phyloP scores from a whole-genome alignment of 805 yeast species.

The Saccharomycopsis guyanensis region DNA sequence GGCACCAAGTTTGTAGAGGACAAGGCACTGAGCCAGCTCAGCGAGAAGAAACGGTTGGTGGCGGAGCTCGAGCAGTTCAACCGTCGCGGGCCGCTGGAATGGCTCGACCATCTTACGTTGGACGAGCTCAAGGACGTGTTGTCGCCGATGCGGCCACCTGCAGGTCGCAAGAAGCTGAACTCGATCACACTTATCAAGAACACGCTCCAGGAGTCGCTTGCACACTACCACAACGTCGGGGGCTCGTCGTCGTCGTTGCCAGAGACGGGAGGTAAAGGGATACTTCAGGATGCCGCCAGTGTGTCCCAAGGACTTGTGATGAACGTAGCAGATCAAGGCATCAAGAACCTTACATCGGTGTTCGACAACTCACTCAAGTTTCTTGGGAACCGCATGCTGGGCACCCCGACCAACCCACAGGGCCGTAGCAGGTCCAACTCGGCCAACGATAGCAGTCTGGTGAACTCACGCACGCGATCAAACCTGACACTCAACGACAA shows the following conservation, averaged over 20 bases:
- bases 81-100: slow-evolving; percentile 6
- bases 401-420: neutral
- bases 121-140: slow-evolving; percentile 10
- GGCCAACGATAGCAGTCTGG: slow-evolving; percentile 2
- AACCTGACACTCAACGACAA: slow-evolving; percentile 6
- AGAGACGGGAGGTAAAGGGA: neutral
- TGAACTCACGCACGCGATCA: slow-evolving; percentile 10
- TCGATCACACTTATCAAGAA: slow-evolving; percentile 15
- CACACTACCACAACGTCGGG: slow-evolving; percentile 7
- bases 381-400: slow-evolving; percentile 14
- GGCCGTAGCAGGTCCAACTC: slow-evolving; percentile 15
- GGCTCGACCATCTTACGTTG: slow-evolving; percentile 6
- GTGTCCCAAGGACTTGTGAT: slow-evolving; percentile 13
- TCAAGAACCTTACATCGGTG: slow-evolving; percentile 11
- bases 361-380: slow-evolving; percentile 19
- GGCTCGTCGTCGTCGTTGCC: neutral
- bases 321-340: slow-evolving; percentile 19
- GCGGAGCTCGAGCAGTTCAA: slow-evolving; percentile 10
- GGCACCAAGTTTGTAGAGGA: neutral
- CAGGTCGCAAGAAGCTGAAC: slow-evolving; percentile 10
- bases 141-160: neutral
- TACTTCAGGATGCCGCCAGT: neutral
- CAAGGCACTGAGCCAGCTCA: neutral
- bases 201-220: slow-evolving; percentile 14
- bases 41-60: neutral